phyloP scores from a whole-genome alignment of 805 yeast species.

The Zygosaccharomyces bisporus region DNA sequence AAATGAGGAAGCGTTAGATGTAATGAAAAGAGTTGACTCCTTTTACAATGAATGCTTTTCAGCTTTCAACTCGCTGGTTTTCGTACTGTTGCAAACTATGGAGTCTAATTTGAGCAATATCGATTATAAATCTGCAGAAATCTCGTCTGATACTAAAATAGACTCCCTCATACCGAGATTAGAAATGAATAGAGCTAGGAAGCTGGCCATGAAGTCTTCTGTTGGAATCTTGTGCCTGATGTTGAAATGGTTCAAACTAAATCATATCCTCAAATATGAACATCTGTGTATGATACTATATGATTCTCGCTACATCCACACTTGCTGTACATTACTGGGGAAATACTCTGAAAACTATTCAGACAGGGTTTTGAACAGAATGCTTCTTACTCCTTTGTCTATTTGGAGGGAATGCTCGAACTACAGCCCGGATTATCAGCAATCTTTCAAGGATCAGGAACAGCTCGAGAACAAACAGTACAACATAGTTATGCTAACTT shows the following conservation, averaged over 20 bases:
- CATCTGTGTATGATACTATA: constrained; percentile 66
- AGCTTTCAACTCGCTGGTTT: constrained; percentile 58
- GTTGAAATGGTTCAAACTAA: constrained; percentile 72
- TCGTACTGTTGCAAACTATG: constrained; percentile 61
- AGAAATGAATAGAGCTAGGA: constrained; percentile 59
- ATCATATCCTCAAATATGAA: constrained; percentile 76
- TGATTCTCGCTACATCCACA: constrained; percentile 57
- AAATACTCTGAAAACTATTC: constrained; percentile 30
- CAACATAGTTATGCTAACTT: constrained; percentile 16
- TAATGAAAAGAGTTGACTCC: constrained; percentile 52
- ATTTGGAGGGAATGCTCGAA: constrained; percentile 33
- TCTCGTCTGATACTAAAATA: constrained; percentile 11
- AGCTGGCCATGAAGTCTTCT: constrained; percentile 55
- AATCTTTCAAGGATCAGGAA: constrained; percentile 2
- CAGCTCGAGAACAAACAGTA: not conserved
- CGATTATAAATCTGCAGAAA: constrained; percentile 20
- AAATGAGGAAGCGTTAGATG: constrained; percentile 28
- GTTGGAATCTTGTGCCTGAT: constrained; percentile 51
- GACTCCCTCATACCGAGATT: constrained; percentile 33
- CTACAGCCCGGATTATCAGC: constrained; percentile 13
- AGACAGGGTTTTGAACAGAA: constrained; percentile 33
- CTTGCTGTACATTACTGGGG: constrained; percentile 25
- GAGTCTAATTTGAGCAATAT: constrained; percentile 43
- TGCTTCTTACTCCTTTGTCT: constrained; percentile 17
- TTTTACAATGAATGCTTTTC: constrained; percentile 54